A percentile compares a stretch with the other conserved stretches of the same genome.
These are phyloP conservation scores for Leptodermis oblonga DNA, from an alignment of 257 asterid species.

Conservation along the genomic window DNA sequence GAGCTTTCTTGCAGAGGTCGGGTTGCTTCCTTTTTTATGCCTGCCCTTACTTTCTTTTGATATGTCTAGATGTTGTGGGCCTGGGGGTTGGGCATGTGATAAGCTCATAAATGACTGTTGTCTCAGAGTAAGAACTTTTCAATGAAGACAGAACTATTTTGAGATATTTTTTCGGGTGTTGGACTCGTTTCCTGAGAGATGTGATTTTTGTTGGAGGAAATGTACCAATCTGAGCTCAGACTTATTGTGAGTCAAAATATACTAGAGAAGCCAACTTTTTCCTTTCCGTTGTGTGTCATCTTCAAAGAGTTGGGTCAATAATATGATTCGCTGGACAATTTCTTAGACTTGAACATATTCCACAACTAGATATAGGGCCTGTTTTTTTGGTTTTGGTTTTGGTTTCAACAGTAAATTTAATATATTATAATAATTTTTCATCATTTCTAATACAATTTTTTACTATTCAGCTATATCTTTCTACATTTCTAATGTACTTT, in stretches of 20 bases:
- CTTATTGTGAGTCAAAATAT: neutral
- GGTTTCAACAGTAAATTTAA: no score
- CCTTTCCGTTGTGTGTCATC: neutral
- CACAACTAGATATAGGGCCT: no score
- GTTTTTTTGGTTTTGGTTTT: no score
- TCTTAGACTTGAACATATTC: neutral
- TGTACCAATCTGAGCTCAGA: neutral
- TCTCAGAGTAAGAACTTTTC: neutral
- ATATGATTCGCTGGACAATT: neutral
- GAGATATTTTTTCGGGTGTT: neutral
- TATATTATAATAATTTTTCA: no score
- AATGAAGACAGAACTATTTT: neutral
- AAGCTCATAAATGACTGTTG: neutral
- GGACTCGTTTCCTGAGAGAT: neutral
- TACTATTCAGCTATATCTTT: no score
- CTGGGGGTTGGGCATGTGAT: neutral
- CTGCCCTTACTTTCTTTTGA: neutral
- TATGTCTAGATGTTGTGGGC: neutral
- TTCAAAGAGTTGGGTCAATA: neutral
- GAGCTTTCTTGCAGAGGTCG: neutral
- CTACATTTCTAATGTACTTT: no score
- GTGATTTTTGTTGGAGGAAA: neutral
- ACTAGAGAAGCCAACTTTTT: neutral
- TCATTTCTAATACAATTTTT: no score
- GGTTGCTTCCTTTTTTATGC: neutral